Evolutionary conservation across 768 basidiomycete species (phyloP), one percentile per base, ranked within the genome.

Genomic region (Mycena galericulata): DNA sequence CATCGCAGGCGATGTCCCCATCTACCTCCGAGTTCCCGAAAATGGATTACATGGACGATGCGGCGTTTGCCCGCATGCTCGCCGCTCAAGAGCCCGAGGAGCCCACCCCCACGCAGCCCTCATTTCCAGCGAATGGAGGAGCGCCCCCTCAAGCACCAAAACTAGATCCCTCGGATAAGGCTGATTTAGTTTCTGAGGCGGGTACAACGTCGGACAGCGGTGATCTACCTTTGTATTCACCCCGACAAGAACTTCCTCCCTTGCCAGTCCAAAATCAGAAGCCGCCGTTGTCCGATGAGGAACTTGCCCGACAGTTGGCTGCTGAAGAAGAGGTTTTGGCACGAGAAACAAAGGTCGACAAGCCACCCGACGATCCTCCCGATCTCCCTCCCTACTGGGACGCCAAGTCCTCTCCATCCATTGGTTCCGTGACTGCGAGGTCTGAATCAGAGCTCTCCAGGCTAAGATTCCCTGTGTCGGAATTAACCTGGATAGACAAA

Each of bases 241-340:
- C 68, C 22, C 57, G 34, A 12, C 62, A 56, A 18, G 27, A 7
- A 30, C 53, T 29, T 34, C 17, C 57, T 14, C 27, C 56, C 9
- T 24, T 41, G 32, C 24, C 55, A 45, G 47, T 24, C 29, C 43
- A 78, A 53, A 79, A 18, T 75, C 75, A 51, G 53, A 78, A 59
- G 74, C n/a, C 79, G 76, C 40, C n/a, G 32, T 32, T 73, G 40
- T 67, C 74, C 30, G 79, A 79, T n/a, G 79, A 83, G 49, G 43
- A 74, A 4, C 46, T 79, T 18, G 77, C 79, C 6, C 73, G 71
- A 41, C 69, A 70, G 24, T 54, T 79, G 17, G 69, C 73, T 4
- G 59, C 38, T 20, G 74, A 73, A 50, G 71, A 74, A 57, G 73
- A 65, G 22, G 26, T 38, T 5, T 50, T 72, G 38, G 59, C 63